Conservation (phyloP, 176 grass and related monocot genomes). For the Otatea glauca region DNA sequence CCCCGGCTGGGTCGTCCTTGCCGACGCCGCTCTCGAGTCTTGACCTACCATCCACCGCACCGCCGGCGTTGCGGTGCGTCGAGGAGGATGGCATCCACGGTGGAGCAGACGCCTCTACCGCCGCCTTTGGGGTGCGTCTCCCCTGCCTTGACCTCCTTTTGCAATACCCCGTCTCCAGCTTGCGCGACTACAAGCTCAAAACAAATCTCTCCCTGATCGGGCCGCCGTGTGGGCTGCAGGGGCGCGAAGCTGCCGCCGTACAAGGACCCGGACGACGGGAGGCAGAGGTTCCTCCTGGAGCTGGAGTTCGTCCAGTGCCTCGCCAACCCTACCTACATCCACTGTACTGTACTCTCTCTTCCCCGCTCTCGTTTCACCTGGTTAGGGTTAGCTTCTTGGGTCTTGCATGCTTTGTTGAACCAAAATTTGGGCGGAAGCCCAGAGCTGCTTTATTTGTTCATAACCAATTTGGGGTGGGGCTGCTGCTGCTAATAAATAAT, state of each 20-base stretch:
- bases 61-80: background rate
- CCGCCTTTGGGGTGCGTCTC: background rate
- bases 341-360: conserved; percentile 60
- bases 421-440: background rate
- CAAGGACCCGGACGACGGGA: conserved; percentile 78
- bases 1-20: too few species aligned
- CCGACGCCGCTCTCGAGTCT: background rate
- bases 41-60: too few species aligned
- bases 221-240: conserved; percentile 18
- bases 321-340: conserved; percentile 92
- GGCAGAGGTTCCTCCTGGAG: conserved; percentile 82
- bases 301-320: conserved; percentile 95
- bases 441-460: too few species aligned
- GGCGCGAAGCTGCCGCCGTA: conserved; percentile 43
- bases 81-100: conserved; percentile 17
- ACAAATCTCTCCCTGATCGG: conserved; percentile 1
- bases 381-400: conserved; percentile 8
- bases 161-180: background rate
- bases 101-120: background rate
- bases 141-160: background rate
- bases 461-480: too few species aligned
- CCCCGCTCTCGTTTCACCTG: background rate
- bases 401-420: background rate
- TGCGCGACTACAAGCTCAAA: background rate
- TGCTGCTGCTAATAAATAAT: too few species aligned